Base-by-base conservation (phyloP, 495 filamentous ascomycete species). In the Neurospora sublineolata region DNA sequence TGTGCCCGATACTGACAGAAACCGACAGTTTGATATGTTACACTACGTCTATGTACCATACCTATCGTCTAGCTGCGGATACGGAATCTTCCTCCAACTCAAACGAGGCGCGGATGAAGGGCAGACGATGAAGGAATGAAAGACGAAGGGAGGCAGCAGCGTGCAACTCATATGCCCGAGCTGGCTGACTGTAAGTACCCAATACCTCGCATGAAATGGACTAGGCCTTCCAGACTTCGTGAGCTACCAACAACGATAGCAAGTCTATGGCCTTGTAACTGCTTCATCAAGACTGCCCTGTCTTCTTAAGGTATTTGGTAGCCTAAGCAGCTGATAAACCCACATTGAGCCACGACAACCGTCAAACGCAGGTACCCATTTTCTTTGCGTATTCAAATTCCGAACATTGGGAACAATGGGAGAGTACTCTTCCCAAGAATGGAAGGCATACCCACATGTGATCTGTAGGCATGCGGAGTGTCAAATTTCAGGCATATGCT, bases 1-100 rank as follows among this genome's bases (percentile, higher is more conserved):
- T 64, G 52, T 64, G 52, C 52, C 52, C 30, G 27, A 64, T 18
- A 64, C 7, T 33, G 14, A 64, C 52, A 64, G 27, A 64, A 64
- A 18, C 27, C 23, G 27, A n/a, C 27, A 18, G 27, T 64, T 33
- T 33, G 27, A 64, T 64, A 36, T 33, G 52, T 64, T 64, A 64
- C 52, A 64, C 52, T 64, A 64, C 52, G 12, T 64, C 30, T 0
- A 64, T 3, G 1, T 36, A 18, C 52, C 7, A 64, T 64, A 16
- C 14, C 14, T 64, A 1, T 33, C 52, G 52, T 30, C 52, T 30
- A 64, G 27, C 52, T 18, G 7, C 52, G 52, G 52, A 33, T 33
- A 18, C 27, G 23, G 52, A 30, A 30, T 16, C 14, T 33, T 27
- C 12, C 12, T 30, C 14, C 12, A 33, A 7, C 14, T 64, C 27